These are phyloP conservation scores for Debaryomyces nepalensis DNA, from an alignment of 1,139 yeast species.

Conservation along the genomic window DNA sequence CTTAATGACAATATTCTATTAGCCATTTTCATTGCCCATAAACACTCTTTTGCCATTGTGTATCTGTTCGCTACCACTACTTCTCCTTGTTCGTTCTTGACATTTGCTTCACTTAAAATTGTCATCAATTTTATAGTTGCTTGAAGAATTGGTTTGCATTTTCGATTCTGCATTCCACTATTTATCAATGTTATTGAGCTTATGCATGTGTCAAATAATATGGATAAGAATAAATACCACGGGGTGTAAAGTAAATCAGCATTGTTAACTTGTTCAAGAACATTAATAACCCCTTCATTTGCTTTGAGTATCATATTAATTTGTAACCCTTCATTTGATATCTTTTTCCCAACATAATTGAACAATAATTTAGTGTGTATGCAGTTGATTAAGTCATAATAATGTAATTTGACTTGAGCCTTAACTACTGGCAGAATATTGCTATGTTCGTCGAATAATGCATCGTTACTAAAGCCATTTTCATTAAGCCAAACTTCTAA, in stretches of 20 bases:
- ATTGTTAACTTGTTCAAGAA: slow-evolving; percentile 39
- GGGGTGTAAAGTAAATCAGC: slow-evolving; percentile 48
- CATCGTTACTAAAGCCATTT: slow-evolving; percentile 42
- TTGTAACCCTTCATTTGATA: slow-evolving; percentile 38
- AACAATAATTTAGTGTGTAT: slow-evolving; percentile 44
- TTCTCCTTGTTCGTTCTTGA: slow-evolving; percentile 37
- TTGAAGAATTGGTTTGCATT: slow-evolving; percentile 32
- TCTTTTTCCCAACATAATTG: slow-evolving; percentile 39
- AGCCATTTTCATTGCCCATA: slow-evolving; percentile 65
- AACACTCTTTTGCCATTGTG: slow-evolving; percentile 64
- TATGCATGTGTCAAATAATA: slow-evolving; percentile 53
- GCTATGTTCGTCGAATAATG: slow-evolving; percentile 27
- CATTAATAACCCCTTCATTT: slow-evolving; percentile 40
- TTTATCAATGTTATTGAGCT: slow-evolving; percentile 51
- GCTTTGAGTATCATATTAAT: slow-evolving; percentile 40
- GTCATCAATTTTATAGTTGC: slow-evolving; percentile 33
- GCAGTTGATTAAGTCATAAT: slow-evolving; percentile 43
- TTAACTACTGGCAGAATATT: slow-evolving; percentile 31
- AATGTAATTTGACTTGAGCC: slow-evolving; percentile 47
- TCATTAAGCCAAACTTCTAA: slow-evolving; percentile 41
- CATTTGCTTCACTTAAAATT: slow-evolving; percentile 35
- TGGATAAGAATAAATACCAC: slow-evolving; percentile 57
- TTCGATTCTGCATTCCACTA: slow-evolving; percentile 38
- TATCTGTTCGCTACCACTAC: slow-evolving; percentile 48
- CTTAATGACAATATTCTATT: slow-evolving; percentile 55